These are phyloP conservation scores for Fusarium succisae DNA, from an alignment of 2,329 filamentous ascomycete species.

Conservation along the genomic window DNA sequence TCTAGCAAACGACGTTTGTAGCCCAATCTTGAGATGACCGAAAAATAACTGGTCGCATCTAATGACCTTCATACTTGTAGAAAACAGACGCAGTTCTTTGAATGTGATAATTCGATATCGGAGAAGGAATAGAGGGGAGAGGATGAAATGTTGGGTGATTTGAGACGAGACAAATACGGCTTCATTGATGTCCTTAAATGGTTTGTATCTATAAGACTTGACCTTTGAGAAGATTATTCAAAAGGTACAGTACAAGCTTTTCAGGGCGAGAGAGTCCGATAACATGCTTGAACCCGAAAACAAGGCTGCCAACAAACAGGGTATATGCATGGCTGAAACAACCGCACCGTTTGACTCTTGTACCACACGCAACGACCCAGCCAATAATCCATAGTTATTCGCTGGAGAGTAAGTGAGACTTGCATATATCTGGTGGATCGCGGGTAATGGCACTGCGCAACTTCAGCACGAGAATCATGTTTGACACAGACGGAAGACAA, in stretches of 20 bases:
- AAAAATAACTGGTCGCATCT: fast-evolving
- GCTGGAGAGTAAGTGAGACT: fast-evolving
- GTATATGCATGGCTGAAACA: background rate
- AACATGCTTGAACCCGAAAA: background rate
- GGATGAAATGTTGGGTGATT: background rate
- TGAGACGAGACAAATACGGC: background rate
- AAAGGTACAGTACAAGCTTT: background rate
- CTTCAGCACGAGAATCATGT: background rate
- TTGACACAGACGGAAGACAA: background rate
- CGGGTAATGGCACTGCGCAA: background rate
- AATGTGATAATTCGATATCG: background rate
- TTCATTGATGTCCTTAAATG: background rate
- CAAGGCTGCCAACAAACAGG: background rate
- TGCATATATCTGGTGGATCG: background rate
- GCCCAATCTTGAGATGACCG: background rate
- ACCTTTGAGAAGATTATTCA: background rate
- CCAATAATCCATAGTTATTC: background rate
- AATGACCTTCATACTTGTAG: background rate
- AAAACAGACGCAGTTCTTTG: background rate
- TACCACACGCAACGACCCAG: background rate
- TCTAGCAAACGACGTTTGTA: background rate
- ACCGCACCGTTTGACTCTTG: background rate
- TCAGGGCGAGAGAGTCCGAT: background rate
- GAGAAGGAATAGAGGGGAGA: too few relatives aligned
- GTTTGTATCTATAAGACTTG: background rate